Percentiles rank a stretch among this genome's conserved stretches.
Conservation (phyloP, 192 early-diverging fungal species). For the Chytriomyces sp. region DNA sequence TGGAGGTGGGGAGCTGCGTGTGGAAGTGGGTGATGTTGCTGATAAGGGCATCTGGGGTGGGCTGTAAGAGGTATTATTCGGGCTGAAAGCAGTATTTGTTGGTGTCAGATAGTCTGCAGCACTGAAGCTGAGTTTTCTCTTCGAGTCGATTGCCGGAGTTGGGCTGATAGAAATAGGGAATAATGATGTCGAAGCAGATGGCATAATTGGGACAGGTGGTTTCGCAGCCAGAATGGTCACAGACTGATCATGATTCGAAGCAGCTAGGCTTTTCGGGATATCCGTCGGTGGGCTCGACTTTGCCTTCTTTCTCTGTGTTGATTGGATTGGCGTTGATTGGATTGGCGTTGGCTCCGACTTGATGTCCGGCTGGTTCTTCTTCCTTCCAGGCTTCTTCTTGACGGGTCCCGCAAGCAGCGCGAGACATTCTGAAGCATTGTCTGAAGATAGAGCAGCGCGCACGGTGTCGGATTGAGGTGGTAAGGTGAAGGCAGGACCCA, state of each 20-base stretch:
- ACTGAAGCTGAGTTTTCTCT: constrained; percentile 21
- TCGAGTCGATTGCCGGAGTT: constrained; percentile 11
- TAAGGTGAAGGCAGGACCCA: neutral
- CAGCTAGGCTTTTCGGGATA: neutral
- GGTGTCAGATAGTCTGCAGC: constrained; percentile 43
- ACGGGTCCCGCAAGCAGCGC: constrained; percentile 34
- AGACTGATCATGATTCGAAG: neutral
- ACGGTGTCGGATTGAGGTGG: constrained; percentile 2
- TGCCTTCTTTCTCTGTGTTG: neutral
- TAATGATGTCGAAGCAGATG: neutral
- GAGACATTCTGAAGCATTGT: constrained; percentile 17
- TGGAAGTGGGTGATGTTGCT: neutral
- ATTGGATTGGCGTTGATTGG: too few species aligned
- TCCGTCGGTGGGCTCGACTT: neutral
- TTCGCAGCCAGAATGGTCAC: neutral
- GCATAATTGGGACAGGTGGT: neutral
- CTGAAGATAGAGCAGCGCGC: constrained; percentile 21
- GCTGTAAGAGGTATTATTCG: constrained; percentile 35
- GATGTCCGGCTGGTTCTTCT: constrained; percentile 22
- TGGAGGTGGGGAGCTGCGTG: neutral
- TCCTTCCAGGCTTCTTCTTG: constrained; percentile 39
- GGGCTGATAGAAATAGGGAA: constrained; percentile 14
- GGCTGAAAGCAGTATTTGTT: constrained; percentile 45
- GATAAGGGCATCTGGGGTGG: constrained; percentile 32
- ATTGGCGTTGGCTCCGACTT: constrained; percentile 10